Evolutionary conservation across 2,329 filamentous ascomycete species (phyloP).

Genomic region (Aspergillus puulaauensis): DNA sequence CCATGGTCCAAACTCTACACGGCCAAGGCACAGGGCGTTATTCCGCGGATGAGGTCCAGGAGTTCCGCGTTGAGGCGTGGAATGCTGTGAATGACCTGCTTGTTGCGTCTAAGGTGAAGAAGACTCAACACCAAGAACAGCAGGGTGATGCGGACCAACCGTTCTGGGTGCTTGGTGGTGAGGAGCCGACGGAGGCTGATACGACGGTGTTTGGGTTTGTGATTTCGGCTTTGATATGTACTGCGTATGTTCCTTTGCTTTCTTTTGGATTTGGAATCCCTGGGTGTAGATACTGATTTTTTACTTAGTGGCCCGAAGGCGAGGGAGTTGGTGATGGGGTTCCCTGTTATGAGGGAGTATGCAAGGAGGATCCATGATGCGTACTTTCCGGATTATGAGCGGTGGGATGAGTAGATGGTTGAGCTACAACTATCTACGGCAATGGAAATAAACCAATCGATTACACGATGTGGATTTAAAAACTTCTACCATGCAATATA

Average conservation of each 20-base stretch:
- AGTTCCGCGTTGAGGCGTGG: slow-evolving; percentile 55
- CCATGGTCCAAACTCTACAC: slow-evolving; percentile 46
- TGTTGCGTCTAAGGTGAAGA: slow-evolving; percentile 33
- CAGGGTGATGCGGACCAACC: slow-evolving; percentile 27
- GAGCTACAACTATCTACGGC: background rate
- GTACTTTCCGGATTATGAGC: slow-evolving; percentile 60
- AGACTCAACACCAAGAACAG: too few relatives aligned
- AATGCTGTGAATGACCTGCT: slow-evolving; percentile 50
- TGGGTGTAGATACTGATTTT: slow-evolving; percentile 6
- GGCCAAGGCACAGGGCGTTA: slow-evolving; percentile 59
- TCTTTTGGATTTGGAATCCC: background rate
- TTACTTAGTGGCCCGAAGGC: slow-evolving; percentile 48
- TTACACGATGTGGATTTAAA: background rate
- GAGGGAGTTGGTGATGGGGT: slow-evolving; percentile 44
- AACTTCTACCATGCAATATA: slow-evolving; percentile 7
- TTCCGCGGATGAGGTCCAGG: slow-evolving; percentile 49
- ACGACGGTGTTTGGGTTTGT: slow-evolving; percentile 59
- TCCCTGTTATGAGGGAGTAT: slow-evolving; percentile 56
- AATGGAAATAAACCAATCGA: background rate
- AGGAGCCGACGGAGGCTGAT: slow-evolving; percentile 58
- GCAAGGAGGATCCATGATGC: slow-evolving; percentile 54
- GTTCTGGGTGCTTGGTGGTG: slow-evolving; percentile 60
- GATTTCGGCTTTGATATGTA: slow-evolving; percentile 51
- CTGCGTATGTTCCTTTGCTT: slow-evolving; percentile 48
- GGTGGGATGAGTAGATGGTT: slow-evolving; percentile 25